Evolutionary conservation across 495 filamentous ascomycete genomes (phyloP), one percentile per base, ranked within the genome.

Genomic region (Annulohypoxylon maeteangense): DNA sequence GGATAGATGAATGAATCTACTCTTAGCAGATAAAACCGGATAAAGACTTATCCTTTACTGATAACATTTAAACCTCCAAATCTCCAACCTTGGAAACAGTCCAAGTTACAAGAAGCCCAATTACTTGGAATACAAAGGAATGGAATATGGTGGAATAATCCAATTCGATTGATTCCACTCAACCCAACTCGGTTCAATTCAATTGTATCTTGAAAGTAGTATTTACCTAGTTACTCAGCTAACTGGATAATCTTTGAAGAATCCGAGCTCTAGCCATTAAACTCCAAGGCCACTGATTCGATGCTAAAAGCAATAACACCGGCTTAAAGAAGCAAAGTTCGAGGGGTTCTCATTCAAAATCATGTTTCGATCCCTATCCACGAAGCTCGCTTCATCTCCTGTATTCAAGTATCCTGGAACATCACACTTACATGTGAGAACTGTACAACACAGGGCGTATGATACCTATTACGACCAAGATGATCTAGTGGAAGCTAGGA

Each of bases 401-500:
- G n/a, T 16, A 6, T 45, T 16, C 10, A 38, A 20, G 22, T 62
- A 45, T 57, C 36, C 67, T 25, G 45, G 45, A 8, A 47, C n/a
- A 42, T 4, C 70, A 25, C 51, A 12, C 2, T 27, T 16, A 20
- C 42, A 51, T 64, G 27, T 59, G 7, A 63, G 77, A 25, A 44
- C 72, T 54, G 45, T 75, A 45, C 66, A 70, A 51, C 25, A 78
- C 57, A 77, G 81, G 20, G 79, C 83, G 0, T 80, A 79, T 44
- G 82, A 83, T 54, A 76, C 75, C 0, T 62, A 31, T 4, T 77
- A 79, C 20, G 81, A 86, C 57, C 79, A 89, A 56, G 87, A 88
- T 7, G 87, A 93, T 31, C 75, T 96, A 34, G 83, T 81, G 11
- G 87, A 88, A 68, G 93, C 93, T 14, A 86, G 94, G 57, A 83